Evolutionary conservation across 75 land plant species (phyloP), one percentile per base, ranked within the genome.

Genomic region (Larix kaempferi): DNA sequence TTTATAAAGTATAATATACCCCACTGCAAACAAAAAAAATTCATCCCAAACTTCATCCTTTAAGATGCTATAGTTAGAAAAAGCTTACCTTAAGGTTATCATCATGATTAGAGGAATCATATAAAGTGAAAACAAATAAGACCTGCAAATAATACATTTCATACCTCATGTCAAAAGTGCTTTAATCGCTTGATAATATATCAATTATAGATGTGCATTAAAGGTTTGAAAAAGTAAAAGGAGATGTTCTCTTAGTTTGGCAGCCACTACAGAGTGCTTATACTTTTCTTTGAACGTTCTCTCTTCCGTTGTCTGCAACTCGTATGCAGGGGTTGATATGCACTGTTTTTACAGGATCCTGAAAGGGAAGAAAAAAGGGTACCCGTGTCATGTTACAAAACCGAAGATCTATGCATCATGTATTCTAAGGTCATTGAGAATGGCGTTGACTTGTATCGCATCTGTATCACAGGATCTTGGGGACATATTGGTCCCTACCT

Each of bases 321-420:
- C 94, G 86, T 69, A 91, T 87, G 80, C 83, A 88, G 11, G 89
- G 87, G 75, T 95, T 90, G 59, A 95, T 88, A 16, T 84, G 52
- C 78, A 95, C 97, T 78, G 90, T 94, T 82, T 85, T 89, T n/a
- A 84, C 21, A 41, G 98, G 89, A 16, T 87, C 94, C 98, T 95
- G 49, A 44, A 44, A 44, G 49, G 49, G 49, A 44, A 7, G 49
- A 6, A 44, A 44, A 44, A 44, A 44, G 6, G 49, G 8, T 44
- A 44, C 7, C 8, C 6, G 1, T 44, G 49, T 44, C 49, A 44
- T 44, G 6, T 44, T 44, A 44, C 49, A 44, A 44, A 44, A 44
- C 6, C 7, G 49, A 44, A 7, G 49, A 44, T 6, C 49, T 44
- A 44, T 44, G 49, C 49, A 44, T 44, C 49, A 44, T 44, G 49